Evolutionary conservation across 768 basidiomycete genomes (phyloP).

Genomic region (Amanita jacksonii): DNA sequence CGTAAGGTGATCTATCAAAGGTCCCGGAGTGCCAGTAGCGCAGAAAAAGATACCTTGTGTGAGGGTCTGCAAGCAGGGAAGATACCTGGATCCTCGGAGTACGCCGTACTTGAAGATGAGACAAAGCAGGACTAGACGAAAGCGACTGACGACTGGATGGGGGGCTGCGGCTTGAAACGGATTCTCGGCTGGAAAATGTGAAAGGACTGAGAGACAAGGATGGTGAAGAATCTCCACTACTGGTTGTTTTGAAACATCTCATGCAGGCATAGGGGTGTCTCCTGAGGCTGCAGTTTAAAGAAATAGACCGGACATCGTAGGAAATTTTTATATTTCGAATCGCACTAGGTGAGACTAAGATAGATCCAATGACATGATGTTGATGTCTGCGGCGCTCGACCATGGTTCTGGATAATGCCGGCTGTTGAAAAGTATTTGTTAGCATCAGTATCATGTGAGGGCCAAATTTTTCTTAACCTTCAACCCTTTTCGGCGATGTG

Average conservation of each 20-base stretch:
- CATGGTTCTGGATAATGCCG: constrained; percentile 11
- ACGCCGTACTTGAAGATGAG: constrained; percentile 26
- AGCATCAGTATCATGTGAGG: constrained; percentile 9
- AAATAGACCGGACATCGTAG: not conserved
- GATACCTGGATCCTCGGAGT: constrained; percentile 49
- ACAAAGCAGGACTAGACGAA: constrained; percentile 25
- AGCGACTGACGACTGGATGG: constrained; percentile 33
- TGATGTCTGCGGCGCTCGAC: constrained; percentile 13
- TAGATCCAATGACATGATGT: constrained; percentile 19
- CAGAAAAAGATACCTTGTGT: constrained; percentile 34
- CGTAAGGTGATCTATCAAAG: not conserved
- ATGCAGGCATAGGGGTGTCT: not conserved
- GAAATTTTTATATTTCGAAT: constrained; percentile 14
- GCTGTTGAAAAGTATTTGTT: constrained; percentile 14
- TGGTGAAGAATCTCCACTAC: constrained; percentile 42
- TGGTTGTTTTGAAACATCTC: constrained; percentile 21
- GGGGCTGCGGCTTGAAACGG: constrained; percentile 31
- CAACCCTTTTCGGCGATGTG: not conserved
- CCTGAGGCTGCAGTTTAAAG: not conserved
- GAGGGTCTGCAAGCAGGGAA: constrained; percentile 46
- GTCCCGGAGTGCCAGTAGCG: not conserved
- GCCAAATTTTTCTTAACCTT: constrained; percentile 8
- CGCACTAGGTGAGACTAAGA: constrained; percentile 15
- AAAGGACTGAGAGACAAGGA: constrained; percentile 32
- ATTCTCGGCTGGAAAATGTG: constrained; percentile 28